Evolutionary conservation across 1,284 basidiomycete genomes (phyloP).

Genomic region (Apiotrichum sp.): DNA sequence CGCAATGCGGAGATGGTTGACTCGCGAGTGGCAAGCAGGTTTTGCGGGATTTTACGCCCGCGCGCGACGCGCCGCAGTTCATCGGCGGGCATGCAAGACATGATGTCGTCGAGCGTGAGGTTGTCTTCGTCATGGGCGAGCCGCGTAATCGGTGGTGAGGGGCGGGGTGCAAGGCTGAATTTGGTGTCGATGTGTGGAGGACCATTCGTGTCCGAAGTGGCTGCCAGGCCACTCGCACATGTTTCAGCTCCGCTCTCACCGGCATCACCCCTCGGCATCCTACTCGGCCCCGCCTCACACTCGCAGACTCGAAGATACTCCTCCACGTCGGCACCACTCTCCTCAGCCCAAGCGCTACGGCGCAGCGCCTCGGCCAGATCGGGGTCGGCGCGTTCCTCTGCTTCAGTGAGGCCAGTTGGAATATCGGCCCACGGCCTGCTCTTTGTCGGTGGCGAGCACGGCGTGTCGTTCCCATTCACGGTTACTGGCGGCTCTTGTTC

Average conservation of each 20-base stretch:
- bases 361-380: conserved; percentile 43
- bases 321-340: conserved; percentile 26
- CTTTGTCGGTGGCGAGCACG: neutral
- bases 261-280: conserved; percentile 6
- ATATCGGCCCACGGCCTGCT: conserved; percentile 48
- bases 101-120: conserved; percentile 40
- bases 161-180: neutral
- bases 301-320: conserved; percentile 12
- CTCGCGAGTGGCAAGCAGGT: conserved; percentile 51
- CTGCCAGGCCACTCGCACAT: neutral
- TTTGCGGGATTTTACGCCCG: conserved; percentile 50
- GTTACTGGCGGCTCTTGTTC: neutral
- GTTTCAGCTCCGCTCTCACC: neutral
- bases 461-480: conserved; percentile 1
- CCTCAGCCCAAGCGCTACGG: conserved; percentile 36
- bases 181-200: neutral
- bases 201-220: too few relatives aligned
- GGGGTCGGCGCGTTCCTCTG: conserved; percentile 51
- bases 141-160: conserved; percentile 16
- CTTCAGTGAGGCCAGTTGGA: conserved; percentile 54
- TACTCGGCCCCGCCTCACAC: neutral
- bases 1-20: conserved; percentile 57
- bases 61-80: conserved; percentile 58
- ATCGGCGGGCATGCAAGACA: conserved; percentile 45
- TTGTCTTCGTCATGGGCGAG: conserved; percentile 31